A percentile compares a stretch with the other conserved stretches of the same genome.
phyloP scores from a whole-genome alignment of 2,329 filamentous ascomycete genomes.

The Aspergillus piperis region DNA sequence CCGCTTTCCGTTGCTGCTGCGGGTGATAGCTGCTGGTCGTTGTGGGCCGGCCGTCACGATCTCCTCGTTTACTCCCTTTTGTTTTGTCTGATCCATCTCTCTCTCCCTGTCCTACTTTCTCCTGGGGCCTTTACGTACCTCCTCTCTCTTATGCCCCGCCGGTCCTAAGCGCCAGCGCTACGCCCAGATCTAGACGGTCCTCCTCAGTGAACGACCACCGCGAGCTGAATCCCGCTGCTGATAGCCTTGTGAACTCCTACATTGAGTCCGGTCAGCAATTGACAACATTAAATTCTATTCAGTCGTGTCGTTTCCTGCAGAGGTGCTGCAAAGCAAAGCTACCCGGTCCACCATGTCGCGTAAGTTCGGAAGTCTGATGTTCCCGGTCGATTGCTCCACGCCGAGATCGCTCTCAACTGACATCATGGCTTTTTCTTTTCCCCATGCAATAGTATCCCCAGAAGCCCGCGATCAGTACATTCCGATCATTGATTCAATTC shows the following conservation, averaged over 20 bases:
- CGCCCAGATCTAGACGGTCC: slow-evolving; percentile 24
- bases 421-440: slow-evolving; percentile 18
- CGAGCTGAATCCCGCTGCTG: slow-evolving; percentile 1
- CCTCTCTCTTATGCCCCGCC: slow-evolving; percentile 36
- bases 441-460: slow-evolving; percentile 46
- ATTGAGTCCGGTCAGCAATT: slow-evolving; percentile 10
- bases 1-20: slow-evolving; percentile 9
- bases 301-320: background rate
- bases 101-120: slow-evolving; percentile 2
- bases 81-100: background rate
- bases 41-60: slow-evolving; percentile 16
- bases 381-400: slow-evolving; percentile 24
- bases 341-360: slow-evolving; percentile 37
- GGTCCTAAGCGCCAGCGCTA: slow-evolving; percentile 42
- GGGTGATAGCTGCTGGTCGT: slow-evolving; percentile 17
- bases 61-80: slow-evolving; percentile 13
- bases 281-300: slow-evolving; percentile 12
- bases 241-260: slow-evolving; percentile 2
- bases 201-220: slow-evolving; percentile 14
- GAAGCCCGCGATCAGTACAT: slow-evolving; percentile 55
- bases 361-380: slow-evolving; percentile 31
- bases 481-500: slow-evolving; percentile 64
- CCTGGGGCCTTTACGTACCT: slow-evolving; percentile 4
- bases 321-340: slow-evolving; percentile 10
- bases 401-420: slow-evolving; percentile 24